Conservation (phyloP, 805 yeast genomes). For the Zygotorulaspora sp. region DNA sequence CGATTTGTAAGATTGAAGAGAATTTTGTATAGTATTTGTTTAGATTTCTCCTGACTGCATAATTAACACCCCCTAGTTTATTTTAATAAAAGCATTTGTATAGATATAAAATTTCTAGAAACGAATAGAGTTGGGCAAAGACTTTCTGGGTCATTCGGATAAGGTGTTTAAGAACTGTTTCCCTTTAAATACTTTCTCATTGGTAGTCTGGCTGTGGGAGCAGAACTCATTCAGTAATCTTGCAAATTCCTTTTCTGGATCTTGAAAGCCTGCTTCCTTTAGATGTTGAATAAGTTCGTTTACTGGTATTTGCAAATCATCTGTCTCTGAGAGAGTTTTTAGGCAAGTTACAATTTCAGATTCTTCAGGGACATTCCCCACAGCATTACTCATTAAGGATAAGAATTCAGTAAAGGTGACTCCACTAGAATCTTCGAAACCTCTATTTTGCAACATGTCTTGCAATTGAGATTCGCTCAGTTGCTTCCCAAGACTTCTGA, state of each 20-base stretch:
- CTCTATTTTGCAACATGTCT: slow-evolving; percentile 43
- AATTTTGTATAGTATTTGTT: slow-evolving; percentile 10
- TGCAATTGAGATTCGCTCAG: slow-evolving; percentile 40
- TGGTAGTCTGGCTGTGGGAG: slow-evolving; percentile 50
- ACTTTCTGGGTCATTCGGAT: slow-evolving; percentile 19
- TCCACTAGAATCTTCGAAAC: slow-evolving; percentile 26
- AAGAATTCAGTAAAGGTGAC: slow-evolving; percentile 64
- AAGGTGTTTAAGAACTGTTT: slow-evolving; percentile 56
- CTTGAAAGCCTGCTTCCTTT: slow-evolving; percentile 40
- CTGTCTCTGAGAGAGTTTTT: slow-evolving; percentile 40
- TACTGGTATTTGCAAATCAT: slow-evolving; percentile 44
- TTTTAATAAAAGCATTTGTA: slow-evolving; percentile 1
- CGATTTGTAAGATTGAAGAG: slow-evolving; percentile 47
- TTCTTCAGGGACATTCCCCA: slow-evolving; percentile 48
- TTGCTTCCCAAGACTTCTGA: slow-evolving; percentile 49
- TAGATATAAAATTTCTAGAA: slow-evolving; percentile 1
- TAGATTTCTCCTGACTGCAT: background rate
- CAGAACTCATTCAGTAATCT: slow-evolving; percentile 51
- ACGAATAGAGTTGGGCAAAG: background rate
- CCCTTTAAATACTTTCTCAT: slow-evolving; percentile 56
- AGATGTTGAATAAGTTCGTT: slow-evolving; percentile 49
- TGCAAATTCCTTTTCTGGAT: slow-evolving; percentile 42
- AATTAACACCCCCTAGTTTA: background rate
- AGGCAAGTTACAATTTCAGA: slow-evolving; percentile 57
- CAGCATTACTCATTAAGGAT: slow-evolving; percentile 53